phyloP scores from a whole-genome alignment of 2,329 filamentous ascomycete genomes.

The Botrytis squamosa region DNA sequence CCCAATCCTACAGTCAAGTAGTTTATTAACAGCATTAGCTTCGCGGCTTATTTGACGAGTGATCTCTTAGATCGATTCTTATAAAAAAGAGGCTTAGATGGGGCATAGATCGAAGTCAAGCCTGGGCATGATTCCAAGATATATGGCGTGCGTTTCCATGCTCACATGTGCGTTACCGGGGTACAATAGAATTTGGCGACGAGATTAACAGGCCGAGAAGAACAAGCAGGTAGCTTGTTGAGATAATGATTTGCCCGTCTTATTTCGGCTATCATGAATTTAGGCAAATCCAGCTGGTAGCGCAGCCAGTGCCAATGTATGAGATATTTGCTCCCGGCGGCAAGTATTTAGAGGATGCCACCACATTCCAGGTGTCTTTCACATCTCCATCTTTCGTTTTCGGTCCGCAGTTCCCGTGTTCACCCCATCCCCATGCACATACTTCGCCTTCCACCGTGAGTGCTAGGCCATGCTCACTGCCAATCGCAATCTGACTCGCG shows the following conservation, averaged over 20 bases:
- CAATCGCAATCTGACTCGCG: conserved; percentile 67
- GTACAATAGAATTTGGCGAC: neutral
- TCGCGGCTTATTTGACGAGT: conserved; percentile 39
- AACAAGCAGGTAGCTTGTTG: neutral
- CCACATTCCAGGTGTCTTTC: conserved; percentile 65
- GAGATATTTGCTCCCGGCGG: conserved; percentile 53
- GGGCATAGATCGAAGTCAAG: neutral
- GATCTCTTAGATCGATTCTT: conserved; percentile 1
- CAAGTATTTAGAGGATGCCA: conserved; percentile 58
- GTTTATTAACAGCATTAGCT: conserved; percentile 35
- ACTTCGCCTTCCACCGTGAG: conserved; percentile 65
- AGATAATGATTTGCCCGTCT: neutral
- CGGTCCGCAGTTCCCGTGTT: conserved; percentile 93
- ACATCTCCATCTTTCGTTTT: conserved; percentile 63
- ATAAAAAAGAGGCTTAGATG: neutral
- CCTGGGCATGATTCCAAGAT: neutral
- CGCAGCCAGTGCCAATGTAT: conserved; percentile 78
- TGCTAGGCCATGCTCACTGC: conserved; percentile 87
- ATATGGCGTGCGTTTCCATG: neutral
- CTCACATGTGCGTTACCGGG: neutral
- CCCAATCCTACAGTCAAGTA: conserved; percentile 29
- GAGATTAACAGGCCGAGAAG: neutral
- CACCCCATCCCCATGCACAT: conserved; percentile 92
- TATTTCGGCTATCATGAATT: neutral
- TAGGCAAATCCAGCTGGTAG: conserved; percentile 74